Base-by-base conservation (phyloP, 2,329 filamentous ascomycete genomes). In the Cryphonectria parasitica region DNA sequence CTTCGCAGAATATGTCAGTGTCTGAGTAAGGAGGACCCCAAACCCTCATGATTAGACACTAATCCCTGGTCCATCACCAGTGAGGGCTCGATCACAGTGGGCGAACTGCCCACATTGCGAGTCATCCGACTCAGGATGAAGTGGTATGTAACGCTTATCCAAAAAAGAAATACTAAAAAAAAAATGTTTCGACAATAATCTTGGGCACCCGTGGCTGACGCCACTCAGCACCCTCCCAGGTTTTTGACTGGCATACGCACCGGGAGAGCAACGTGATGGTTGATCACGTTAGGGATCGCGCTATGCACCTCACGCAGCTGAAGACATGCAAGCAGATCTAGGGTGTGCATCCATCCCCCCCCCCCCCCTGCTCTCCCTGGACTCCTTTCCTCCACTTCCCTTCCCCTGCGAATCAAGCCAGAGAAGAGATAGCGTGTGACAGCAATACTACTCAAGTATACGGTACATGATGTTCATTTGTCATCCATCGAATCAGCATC, bases 231-330 rank as follows among this genome's bases (percentile, higher is more conserved):
- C 25, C 39, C 39, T 63, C 45, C 61, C 65, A 39, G 49, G 39
- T 52, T 39, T 58, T 22, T 43, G 52, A 49, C 65, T 64, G 49
- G 36, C 65, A 65, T 45, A 52, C 60, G 58, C n/a, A 36, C 49
- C 66, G 65, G 28, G 69, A 68, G 60, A 60, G 56, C 58, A 54
- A 62, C 49, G 68, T 56, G 43, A 67, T 67, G 52, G 60, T 52
- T 36, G 60, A 58, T 67, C 69, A 70, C 64, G 69, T 68, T 70
- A 49, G 49, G 39, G 49, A 49, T 64, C 60, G 58, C 49, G 22
- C 64, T 58, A 70, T 71, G 69, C 69, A 60, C 66, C 34, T 68
- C 54, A 41, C 31, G 66, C 69, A 68, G 66, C 65, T 64, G 65
- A 64, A 22, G 64, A 66, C 34, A 58, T 34, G 68, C 68, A 66